phyloP scores from a whole-genome alignment of 768 basidiomycete genomes.

The Tricholoma flavovirens region DNA sequence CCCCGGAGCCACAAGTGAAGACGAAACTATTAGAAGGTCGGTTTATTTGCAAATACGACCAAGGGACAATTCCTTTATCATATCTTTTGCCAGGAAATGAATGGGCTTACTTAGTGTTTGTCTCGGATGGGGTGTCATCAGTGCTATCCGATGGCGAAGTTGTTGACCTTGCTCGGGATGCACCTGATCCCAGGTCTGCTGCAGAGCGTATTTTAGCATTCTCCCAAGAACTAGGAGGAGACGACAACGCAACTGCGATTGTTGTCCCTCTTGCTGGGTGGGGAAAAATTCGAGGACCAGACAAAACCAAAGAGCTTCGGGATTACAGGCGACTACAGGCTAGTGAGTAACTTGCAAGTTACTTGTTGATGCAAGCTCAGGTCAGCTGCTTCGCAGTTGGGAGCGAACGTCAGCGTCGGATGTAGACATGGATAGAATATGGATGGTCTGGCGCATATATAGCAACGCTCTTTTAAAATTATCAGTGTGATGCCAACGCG shows the following conservation, averaged over 20 bases:
- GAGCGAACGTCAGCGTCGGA: conserved; percentile 58
- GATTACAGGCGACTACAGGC: conserved; percentile 72
- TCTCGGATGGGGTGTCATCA: conserved; percentile 94
- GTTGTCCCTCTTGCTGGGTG: conserved; percentile 92
- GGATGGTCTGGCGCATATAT: neutral
- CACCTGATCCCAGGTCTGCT: conserved; percentile 68
- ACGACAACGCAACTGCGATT: conserved; percentile 89
- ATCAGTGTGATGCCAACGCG: neutral
- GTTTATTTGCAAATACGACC: neutral
- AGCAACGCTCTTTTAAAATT: neutral
- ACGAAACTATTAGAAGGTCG: conserved; percentile 71
- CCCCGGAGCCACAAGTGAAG: conserved; percentile 86
- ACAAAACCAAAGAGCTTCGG: conserved; percentile 75
- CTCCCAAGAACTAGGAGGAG: conserved; percentile 80
- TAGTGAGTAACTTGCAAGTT: conserved; percentile 30
- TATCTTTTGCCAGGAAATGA: conserved; percentile 49
- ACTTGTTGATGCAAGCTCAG: conserved; percentile 1
- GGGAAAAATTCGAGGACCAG: conserved; percentile 75
- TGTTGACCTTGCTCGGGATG: conserved; percentile 76
- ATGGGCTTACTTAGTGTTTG: conserved; percentile 81
- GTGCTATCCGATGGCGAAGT: conserved; percentile 92
- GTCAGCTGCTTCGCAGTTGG: conserved; percentile 37
- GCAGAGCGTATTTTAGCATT: conserved; percentile 80
- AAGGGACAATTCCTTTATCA: neutral
- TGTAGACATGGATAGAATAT: conserved; percentile 33